Evolutionary conservation across 1,284 basidiomycete genomes (phyloP), one percentile per base, ranked within the genome.

Genomic region (Ganoderma leucocontextum): DNA sequence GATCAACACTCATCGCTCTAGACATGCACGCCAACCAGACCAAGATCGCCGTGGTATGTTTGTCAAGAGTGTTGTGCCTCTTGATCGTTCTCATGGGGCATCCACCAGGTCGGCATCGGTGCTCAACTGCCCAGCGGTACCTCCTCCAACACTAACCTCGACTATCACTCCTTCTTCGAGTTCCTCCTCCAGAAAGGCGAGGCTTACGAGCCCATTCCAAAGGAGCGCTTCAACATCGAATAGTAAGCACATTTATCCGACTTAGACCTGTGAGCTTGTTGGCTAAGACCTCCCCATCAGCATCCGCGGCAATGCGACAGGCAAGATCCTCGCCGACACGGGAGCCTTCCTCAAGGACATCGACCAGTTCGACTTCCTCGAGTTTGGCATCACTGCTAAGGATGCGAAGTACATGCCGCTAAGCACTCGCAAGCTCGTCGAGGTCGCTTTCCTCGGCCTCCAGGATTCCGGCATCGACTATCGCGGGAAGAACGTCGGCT

Each of bases 381-480:
- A 83, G 64, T 83, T 85, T 55, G 82, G 82, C 0, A 77, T 84
- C 39, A 76, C 80, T 12, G 67, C 73, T 9, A 80, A 76, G 52
- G 83, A 85, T 73, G 82, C 82, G 0, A 70, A 73, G 5, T 61
- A 73, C 17, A 82, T 85, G 79, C 68, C 81, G 1, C 67, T 79
- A 19, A 75, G 77, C 10, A 80, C 79, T 7, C 75, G 82, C 10
- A 80, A 80, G 65, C 75, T 84, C 4, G 72, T 84, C 17, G 82
- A 85, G 67, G 71, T 75, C 8, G 73, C 78, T 0, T 84, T 85
- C 66, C 74, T 82, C 3, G 79, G 81, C 2, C 75, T 85, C 2
- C 71, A 77, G 13, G 83, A 85, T 67, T 81, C 83, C 1, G 83
- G 83, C 5, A 82, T 85, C 38, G 77, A 84, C 59, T 83, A 81